A percentile compares a stretch with the other conserved stretches of the same genome.
Evolutionary conservation across 805 yeast genomes (phyloP).

Genomic region (Clavispora santaluciae): DNA sequence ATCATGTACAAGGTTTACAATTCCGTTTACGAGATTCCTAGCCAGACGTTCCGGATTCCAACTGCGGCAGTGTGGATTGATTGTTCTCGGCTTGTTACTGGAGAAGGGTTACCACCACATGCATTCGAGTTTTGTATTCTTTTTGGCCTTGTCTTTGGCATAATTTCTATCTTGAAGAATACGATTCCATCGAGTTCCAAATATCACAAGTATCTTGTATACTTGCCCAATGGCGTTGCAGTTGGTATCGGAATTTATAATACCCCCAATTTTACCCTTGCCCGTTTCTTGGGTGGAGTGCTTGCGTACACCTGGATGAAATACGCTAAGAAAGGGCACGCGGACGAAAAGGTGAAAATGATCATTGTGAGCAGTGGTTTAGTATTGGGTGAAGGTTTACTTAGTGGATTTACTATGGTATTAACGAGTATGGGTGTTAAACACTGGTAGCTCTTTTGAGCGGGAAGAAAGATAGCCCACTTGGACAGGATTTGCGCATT

Average conservation of each 20-base stretch:
- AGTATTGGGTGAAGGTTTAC: conserved; percentile 89
- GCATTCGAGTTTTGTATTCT: conserved; percentile 57
- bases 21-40: conserved; percentile 79
- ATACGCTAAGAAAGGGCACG: conserved; percentile 19
- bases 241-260: conserved; percentile 96
- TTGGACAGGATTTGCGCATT: too few relatives aligned
- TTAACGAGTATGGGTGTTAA: conserved; percentile 56
- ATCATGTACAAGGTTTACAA: conserved; percentile 81
- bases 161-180: conserved; percentile 61
- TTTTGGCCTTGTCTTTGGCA: conserved; percentile 66
- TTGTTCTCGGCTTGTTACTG: conserved; percentile 88
- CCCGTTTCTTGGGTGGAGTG: conserved; percentile 87
- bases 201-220: conserved; percentile 41
- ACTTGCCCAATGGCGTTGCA: conserved; percentile 91
- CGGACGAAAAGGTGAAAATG: conserved; percentile 58
- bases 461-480: too few relatives aligned
- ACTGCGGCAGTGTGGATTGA: conserved; percentile 97
- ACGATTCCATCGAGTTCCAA: conserved; percentile 40
- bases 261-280: conserved; percentile 88
- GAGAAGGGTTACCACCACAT: conserved; percentile 80
- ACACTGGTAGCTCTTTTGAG: conserved; percentile 22
- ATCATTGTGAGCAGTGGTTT: conserved; percentile 89
- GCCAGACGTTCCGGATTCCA: conserved; percentile 76
- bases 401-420: conserved; percentile 77
- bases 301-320: conserved; percentile 55